Evolutionary conservation across 164 flowering plant species (phyloP).

Genomic region (Santalum album): DNA sequence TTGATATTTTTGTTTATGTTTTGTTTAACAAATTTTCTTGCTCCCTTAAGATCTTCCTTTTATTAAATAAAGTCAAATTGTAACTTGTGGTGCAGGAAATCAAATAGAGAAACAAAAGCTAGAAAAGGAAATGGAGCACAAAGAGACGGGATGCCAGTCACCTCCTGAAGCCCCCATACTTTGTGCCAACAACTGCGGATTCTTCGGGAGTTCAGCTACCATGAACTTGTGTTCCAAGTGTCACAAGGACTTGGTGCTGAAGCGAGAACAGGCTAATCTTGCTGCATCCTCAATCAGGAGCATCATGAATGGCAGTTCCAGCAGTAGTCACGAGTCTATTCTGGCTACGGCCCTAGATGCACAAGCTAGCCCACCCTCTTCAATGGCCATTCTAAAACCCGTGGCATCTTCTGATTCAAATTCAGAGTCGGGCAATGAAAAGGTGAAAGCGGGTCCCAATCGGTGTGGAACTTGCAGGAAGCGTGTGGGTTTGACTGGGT

Average conservation of each 20-base stretch:
- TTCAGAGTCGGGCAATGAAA: slow-evolving; percentile 15
- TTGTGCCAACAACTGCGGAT: slow-evolving; percentile 12
- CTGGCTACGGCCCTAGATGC: too few species aligned
- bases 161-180: slow-evolving; percentile 13
- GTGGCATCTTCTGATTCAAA: neutral
- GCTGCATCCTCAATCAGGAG: slow-evolving; percentile 24
- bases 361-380: too few species aligned
- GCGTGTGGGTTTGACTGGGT: slow-evolving; percentile 44
- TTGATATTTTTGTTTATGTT: too few species aligned
- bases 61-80: neutral
- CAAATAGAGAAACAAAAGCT: neutral
- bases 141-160: slow-evolving; percentile 6
- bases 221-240: slow-evolving; percentile 42
- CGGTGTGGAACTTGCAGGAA: slow-evolving; percentile 38
- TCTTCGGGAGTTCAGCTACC: slow-evolving; percentile 33
- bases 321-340: too few species aligned
- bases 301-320: too few species aligned
- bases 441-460: slow-evolving; percentile 32
- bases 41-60: too few species aligned
- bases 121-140: neutral
- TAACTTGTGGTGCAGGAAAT: neutral
- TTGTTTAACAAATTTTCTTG: too few species aligned
- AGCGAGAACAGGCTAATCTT: slow-evolving; percentile 28
- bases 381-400: neutral
- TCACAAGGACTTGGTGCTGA: slow-evolving; percentile 25